Conservation (phyloP, 2,329 filamentous ascomycete species). For the Fusarium bactridioides region DNA sequence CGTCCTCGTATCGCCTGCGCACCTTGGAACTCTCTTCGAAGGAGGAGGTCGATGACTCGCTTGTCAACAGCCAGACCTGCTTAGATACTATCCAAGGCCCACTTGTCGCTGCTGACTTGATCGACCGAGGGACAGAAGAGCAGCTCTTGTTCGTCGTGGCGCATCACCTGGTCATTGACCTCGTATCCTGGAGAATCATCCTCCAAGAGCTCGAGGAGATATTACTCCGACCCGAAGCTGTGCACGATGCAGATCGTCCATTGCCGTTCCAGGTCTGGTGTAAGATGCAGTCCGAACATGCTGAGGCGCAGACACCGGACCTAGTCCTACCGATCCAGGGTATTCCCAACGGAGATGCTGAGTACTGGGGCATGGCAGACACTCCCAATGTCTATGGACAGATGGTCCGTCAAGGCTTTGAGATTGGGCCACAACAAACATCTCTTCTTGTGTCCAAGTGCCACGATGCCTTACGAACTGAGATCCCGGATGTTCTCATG, state of each 20-base stretch:
- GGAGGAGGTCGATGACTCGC: background rate
- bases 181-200: conserved; percentile 57
- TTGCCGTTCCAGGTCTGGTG: conserved; percentile 51
- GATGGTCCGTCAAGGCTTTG: conserved; percentile 25
- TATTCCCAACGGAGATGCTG: conserved; percentile 27
- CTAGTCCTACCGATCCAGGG: conserved; percentile 34
- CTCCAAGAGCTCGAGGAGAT: conserved; percentile 47
- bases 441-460: conserved; percentile 29
- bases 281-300: conserved; percentile 42
- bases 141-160: conserved; percentile 47
- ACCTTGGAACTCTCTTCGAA: background rate
- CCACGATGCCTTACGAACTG: conserved; percentile 42
- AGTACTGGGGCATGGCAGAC: conserved; percentile 39
- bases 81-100: conserved; percentile 1
- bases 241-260: conserved; percentile 17
- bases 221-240: conserved; percentile 30
- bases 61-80: conserved; percentile 27
- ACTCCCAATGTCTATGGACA: conserved; percentile 33
- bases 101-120: conserved; percentile 20
- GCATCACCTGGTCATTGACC: conserved; percentile 53
- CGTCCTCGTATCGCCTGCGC: conserved; percentile 18
- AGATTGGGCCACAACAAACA: conserved; percentile 20
- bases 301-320: conserved; percentile 19
- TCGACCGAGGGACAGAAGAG: conserved; percentile 11
- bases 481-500: conserved; percentile 47